phyloP scores from a whole-genome alignment of 768 basidiomycete genomes.

The Lactifluus piperatus region DNA sequence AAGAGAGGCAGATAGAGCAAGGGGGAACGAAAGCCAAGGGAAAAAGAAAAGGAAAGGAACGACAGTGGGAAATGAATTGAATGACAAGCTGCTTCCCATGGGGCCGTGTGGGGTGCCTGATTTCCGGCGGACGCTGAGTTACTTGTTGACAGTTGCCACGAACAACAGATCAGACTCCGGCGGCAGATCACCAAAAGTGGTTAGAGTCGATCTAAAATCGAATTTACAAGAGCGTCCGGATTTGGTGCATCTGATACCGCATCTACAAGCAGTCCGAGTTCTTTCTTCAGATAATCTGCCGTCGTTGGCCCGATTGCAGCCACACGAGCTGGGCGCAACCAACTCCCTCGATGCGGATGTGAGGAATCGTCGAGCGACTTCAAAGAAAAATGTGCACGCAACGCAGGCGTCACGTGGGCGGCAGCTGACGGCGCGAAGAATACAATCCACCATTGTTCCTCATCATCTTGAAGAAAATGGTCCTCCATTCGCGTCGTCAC shows the following conservation, averaged over 20 bases:
- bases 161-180: neutral
- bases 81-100: too few relatives aligned
- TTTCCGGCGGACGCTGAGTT: too few relatives aligned
- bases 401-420: constrained; percentile 42
- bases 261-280: constrained; percentile 41
- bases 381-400: constrained; percentile 40
- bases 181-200: neutral
- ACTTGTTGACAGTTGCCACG: too few relatives aligned
- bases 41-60: neutral
- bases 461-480: neutral
- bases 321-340: constrained; percentile 23
- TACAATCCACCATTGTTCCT: constrained; percentile 53
- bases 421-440: constrained; percentile 73
- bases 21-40: too few relatives aligned
- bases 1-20: too few relatives aligned
- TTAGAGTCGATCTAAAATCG: neutral
- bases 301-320: constrained; percentile 71
- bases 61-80: neutral
- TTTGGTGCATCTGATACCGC: constrained; percentile 48
- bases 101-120: too few relatives aligned
- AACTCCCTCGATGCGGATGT: too few relatives aligned
- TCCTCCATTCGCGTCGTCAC: neutral
- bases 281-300: constrained; percentile 38
- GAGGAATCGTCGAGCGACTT: too few relatives aligned
- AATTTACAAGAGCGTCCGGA: constrained; percentile 38